Base-by-base conservation (phyloP, 192 early-diverging fungal species). In the Gonapodya sp. region DNA sequence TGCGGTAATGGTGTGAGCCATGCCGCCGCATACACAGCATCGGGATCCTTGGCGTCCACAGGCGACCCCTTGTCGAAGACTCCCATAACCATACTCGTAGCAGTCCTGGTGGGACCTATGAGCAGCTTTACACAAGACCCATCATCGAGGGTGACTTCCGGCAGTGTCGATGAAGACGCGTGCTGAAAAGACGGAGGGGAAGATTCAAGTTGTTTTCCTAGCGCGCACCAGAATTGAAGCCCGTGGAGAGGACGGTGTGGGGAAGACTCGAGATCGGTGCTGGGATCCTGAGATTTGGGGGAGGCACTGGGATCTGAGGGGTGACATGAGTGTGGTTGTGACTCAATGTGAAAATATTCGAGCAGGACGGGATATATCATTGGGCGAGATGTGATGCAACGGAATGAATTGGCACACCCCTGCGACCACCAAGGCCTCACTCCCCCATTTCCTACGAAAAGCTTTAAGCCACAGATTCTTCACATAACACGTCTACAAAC, bases 181-280 rank as follows among this genome's bases (percentile, higher is more conserved):
- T 77, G 75, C 14, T 77, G 75, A 33, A 77, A 77, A 14, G 75
- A 77, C 8, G 75, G 8, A 8, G 75, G 30, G 30, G 18, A 16
- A 8, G 16, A 8, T 34, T 77, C 75, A 8, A 34, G 30, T 2
- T 77, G 30, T 14, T 2, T 2, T 2, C 18, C 18, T 2, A 77
- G 75, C 8, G 8, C 75, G 75, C 8, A 18, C 75, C 75, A 77
- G 30, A 77, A 34, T 34, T 77, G 75, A 8, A 77, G 2, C 14
- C 75, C 75, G 31, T 77, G 46, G 8, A 64, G 46, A 8, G 75
- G 75, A n/a, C n/a, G n/a, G n/a, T n/a, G n/a, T n/a, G n/a, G n/a
- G n/a, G n/a, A n/a, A n/a, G n/a, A n/a, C n/a, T n/a, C n/a, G n/a
- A n/a, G n/a, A n/a, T n/a, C n/a, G n/a, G n/a, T n/a, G n/a, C n/a